Evolutionary conservation across 805 yeast species (phyloP).

Genomic region (Kluyveromyces wickerhamii): DNA sequence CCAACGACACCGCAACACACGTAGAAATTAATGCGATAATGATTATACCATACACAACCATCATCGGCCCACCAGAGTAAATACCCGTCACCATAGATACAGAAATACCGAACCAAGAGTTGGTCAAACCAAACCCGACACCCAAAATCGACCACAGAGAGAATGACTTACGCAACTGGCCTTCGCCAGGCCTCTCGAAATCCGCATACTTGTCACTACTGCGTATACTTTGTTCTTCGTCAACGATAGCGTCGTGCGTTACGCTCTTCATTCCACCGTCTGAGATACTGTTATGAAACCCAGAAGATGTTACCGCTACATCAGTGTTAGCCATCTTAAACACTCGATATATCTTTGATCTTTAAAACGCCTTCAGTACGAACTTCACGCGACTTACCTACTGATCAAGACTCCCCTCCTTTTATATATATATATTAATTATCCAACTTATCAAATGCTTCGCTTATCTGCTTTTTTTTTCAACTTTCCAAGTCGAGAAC

Average conservation of each 20-base stretch:
- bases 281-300: conserved; percentile 1
- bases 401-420: too few relatives aligned
- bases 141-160: conserved; percentile 46
- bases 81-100: conserved; percentile 51
- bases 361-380: too few relatives aligned
- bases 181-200: conserved; percentile 18
- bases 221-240: conserved; percentile 2
- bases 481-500: too few relatives aligned
- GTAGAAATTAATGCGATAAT: conserved; percentile 43
- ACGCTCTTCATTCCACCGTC: neutral
- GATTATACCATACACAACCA: conserved; percentile 50
- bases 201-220: conserved; percentile 1
- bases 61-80: conserved; percentile 52
- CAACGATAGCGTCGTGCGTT: neutral
- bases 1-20: conserved; percentile 43
- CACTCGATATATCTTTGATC: too few relatives aligned
- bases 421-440: too few relatives aligned
- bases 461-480: too few relatives aligned
- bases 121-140: conserved; percentile 55
- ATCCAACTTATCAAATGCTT: too few relatives aligned
- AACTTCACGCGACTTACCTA: too few relatives aligned
- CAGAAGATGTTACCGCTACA: neutral
- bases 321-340: neutral
- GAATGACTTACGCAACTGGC: conserved; percentile 34
- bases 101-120: conserved; percentile 60